A percentile compares a stretch with the other conserved stretches of the same genome.
phyloP scores from a whole-genome alignment of 345 rosid genomes.

The Laguncularia racemosa region DNA sequence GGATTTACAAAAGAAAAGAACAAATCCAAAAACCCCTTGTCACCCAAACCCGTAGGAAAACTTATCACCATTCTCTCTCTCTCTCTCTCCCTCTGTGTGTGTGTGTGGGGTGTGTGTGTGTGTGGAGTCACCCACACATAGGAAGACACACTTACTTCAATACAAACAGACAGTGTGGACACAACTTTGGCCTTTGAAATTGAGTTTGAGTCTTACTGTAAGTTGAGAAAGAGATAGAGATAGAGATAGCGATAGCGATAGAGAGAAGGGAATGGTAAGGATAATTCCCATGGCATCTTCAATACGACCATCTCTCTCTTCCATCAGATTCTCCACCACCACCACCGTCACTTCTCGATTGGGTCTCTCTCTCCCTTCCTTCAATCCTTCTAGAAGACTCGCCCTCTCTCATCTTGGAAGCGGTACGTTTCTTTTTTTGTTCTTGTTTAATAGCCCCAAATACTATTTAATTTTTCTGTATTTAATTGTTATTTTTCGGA shows the following conservation, averaged over 20 bases:
- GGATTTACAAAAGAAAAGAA: no score
- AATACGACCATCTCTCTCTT: constrained; percentile 57
- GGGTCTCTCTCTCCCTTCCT: constrained; percentile 22
- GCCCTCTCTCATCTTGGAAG: constrained; percentile 37
- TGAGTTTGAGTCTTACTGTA: no score
- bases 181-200: no score
- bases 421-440: constrained; percentile 17
- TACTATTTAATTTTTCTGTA: neutral
- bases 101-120: neutral
- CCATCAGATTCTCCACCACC: constrained; percentile 27
- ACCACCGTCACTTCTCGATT: constrained; percentile 26
- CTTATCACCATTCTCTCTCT: constrained; percentile 8
- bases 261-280: constrained; percentile 40
- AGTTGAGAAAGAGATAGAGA: no score
- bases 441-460: neutral
- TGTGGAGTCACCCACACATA: neutral
- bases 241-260: no score
- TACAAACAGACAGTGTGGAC: no score
- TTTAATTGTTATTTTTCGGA: no score
- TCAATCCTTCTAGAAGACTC: constrained; percentile 32
- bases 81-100: constrained; percentile 1
- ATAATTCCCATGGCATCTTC: constrained; percentile 76
- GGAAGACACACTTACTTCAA: neutral
- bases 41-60: neutral
- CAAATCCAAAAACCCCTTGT: neutral